phyloP scores from a whole-genome alignment of 495 filamentous ascomycete genomes.

The Talaromyces ruber region DNA sequence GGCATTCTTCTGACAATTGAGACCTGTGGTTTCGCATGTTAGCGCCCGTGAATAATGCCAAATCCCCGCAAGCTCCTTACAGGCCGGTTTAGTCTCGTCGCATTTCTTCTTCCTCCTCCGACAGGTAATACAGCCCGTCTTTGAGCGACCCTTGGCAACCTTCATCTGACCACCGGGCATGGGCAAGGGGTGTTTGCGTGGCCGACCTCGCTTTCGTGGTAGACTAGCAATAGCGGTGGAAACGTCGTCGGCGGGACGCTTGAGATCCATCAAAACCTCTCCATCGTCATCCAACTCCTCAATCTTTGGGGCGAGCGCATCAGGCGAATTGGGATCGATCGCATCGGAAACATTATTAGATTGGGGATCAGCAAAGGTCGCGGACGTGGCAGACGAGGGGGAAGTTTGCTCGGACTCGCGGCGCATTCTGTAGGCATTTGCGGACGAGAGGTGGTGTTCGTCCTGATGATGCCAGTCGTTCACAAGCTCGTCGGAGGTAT shows the following conservation, averaged over 20 bases:
- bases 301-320: slow-evolving; percentile 28
- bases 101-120: slow-evolving; percentile 94
- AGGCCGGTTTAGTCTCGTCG: slow-evolving; percentile 85
- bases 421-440: slow-evolving; percentile 15
- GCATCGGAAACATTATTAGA: slow-evolving; percentile 8
- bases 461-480: slow-evolving; percentile 25
- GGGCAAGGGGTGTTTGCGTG: slow-evolving; percentile 71
- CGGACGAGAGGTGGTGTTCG: slow-evolving; percentile 13
- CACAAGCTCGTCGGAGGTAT: slow-evolving; percentile 27
- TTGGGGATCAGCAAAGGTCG: slow-evolving; percentile 10
- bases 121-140: slow-evolving; percentile 91
- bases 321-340: slow-evolving; percentile 10
- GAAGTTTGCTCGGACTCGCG: slow-evolving; percentile 7
- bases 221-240: slow-evolving; percentile 25
- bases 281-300: slow-evolving; percentile 33
- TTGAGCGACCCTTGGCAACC: slow-evolving; percentile 78
- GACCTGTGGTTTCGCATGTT: slow-evolving; percentile 38
- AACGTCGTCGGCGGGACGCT: slow-evolving; percentile 17
- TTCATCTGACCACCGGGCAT: slow-evolving; percentile 50
- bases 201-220: slow-evolving; percentile 62
- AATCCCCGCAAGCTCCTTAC: slow-evolving; percentile 24
- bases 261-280: slow-evolving; percentile 29
- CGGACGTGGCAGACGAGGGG: slow-evolving; percentile 6
- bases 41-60: background rate
- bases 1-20: slow-evolving; percentile 90